Conservation (phyloP, 2,329 filamentous ascomycete genomes). For the Zymoseptoria passerinii region DNA sequence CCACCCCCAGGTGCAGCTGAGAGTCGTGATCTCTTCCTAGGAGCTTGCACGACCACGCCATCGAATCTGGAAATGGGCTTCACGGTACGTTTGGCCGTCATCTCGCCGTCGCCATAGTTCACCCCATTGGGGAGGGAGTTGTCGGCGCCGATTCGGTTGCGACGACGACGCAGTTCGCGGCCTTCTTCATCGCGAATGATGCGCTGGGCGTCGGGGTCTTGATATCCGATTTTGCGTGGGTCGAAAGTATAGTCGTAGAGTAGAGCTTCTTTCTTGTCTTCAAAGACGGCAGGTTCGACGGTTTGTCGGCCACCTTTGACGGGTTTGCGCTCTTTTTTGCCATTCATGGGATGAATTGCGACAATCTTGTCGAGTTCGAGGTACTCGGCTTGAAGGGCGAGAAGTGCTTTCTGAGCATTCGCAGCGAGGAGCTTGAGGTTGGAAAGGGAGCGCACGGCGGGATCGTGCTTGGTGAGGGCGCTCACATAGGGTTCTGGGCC, state of each 20-base stretch:
- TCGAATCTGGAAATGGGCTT: constrained; percentile 27
- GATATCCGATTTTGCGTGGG: constrained; percentile 43
- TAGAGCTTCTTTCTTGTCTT: constrained; percentile 53
- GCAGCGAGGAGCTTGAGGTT: constrained; percentile 48
- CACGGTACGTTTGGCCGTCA: constrained; percentile 18
- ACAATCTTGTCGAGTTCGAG: constrained; percentile 47
- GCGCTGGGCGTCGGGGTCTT: constrained; percentile 50
- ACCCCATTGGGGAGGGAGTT: constrained; percentile 13
- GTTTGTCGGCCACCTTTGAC: constrained; percentile 42
- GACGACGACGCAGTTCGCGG: constrained; percentile 40
- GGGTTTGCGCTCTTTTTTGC: constrained; percentile 44
- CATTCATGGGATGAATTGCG: constrained; percentile 35
- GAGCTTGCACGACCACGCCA: constrained; percentile 15
- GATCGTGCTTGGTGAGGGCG: constrained; percentile 36
- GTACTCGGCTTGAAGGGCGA: constrained; percentile 52
- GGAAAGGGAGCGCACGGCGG: constrained; percentile 39
- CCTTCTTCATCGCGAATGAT: constrained; percentile 39
- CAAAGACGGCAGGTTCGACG: constrained; percentile 41
- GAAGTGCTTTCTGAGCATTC: constrained; percentile 46
- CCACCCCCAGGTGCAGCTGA: constrained; percentile 1
- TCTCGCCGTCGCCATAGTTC: constrained; percentile 24
- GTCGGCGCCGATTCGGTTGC: constrained; percentile 26
- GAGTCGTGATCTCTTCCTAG: constrained; percentile 20
- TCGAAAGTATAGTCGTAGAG: constrained; percentile 54
- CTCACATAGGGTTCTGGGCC: constrained; percentile 36